Evolutionary conservation across 2,329 filamentous ascomycete genomes (phyloP).

Genomic region (Diaporthe sp.): DNA sequence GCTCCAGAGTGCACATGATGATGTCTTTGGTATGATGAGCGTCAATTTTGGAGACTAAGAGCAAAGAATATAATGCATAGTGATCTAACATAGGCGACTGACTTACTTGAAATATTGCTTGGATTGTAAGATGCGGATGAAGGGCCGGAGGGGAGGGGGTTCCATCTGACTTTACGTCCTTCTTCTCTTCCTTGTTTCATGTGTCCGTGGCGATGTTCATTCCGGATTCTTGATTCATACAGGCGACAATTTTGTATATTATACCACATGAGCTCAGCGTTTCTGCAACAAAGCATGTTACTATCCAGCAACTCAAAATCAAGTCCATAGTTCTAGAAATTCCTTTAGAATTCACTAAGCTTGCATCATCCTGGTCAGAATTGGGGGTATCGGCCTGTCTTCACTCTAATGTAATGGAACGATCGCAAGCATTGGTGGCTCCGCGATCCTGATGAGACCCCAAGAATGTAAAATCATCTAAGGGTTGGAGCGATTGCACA

Average conservation of each 20-base stretch:
- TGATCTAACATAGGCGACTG: neutral
- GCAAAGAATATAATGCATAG: neutral
- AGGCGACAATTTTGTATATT: neutral
- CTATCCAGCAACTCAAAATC: neutral
- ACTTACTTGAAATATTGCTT: neutral
- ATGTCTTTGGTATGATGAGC: neutral
- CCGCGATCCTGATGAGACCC: no score
- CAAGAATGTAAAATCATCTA: no score
- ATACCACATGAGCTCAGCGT: neutral
- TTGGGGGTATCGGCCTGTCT: neutral
- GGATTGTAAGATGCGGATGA: no score
- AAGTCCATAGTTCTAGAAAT: neutral
- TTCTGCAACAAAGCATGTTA: neutral
- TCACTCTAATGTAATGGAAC: no score
- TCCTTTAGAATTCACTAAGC: neutral
- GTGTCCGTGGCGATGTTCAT: neutral
- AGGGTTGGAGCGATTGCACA: no score
- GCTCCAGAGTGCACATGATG: neutral
- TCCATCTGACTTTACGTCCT: neutral
- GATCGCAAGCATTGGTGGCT: no score
- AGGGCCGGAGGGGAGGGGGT: no score
- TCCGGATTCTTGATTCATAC: neutral
- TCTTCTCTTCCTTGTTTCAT: neutral
- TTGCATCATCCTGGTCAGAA: neutral
- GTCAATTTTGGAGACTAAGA: neutral